Evolutionary conservation across 495 filamentous ascomycete genomes (phyloP), one percentile per base, ranked within the genome.

Genomic region (Aspergillus bridgeri): DNA sequence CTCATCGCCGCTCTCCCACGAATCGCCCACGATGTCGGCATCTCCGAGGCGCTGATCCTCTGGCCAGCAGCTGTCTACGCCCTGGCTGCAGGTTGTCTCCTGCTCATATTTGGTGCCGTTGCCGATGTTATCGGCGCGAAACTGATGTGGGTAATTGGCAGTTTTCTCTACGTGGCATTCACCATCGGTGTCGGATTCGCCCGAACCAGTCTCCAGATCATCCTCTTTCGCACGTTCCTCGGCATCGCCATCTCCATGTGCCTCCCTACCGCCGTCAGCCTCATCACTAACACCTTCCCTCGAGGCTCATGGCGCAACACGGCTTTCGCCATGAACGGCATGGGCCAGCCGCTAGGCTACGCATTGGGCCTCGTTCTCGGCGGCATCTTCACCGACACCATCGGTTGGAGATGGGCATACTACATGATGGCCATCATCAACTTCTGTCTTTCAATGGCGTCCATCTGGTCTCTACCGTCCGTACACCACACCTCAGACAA

Each of bases 331-430:
- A 74, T 68, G 43, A 56, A 83, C 6, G 83, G 83, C 0, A 58
- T 77, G 4, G 78, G 75, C 3, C 74, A 78, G 54, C 79, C 79
- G 0, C 42, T 85, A 19, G 83, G 82, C 3, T 86, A 80, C 64
- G 74, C 76, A 0, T 42, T 83, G 8, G 83, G 83, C 0, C 67
- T 86, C 1, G 72, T 86, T 0, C 62, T 85, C 3, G 80, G 78
- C 20, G 82, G 83, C 6, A 56, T 84, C 6, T 79, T 85, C 47
- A 38, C 45, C 2, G 54, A 61, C 17, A 53, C 59, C 3, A 43
- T 61, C 33, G 54, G 50, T 3, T 61, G 54, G 58, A 5, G 44
- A 19, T 46, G 5, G 3, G 44, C 4, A 2, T 46, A 46, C 29
- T 53, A 53, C 42, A 52, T 52, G 23, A 52, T 19, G 9, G 50